Evolutionary conservation across 495 filamentous ascomycete species (phyloP), one percentile per base, ranked within the genome.

Genomic region (Penicillium coprophilum): DNA sequence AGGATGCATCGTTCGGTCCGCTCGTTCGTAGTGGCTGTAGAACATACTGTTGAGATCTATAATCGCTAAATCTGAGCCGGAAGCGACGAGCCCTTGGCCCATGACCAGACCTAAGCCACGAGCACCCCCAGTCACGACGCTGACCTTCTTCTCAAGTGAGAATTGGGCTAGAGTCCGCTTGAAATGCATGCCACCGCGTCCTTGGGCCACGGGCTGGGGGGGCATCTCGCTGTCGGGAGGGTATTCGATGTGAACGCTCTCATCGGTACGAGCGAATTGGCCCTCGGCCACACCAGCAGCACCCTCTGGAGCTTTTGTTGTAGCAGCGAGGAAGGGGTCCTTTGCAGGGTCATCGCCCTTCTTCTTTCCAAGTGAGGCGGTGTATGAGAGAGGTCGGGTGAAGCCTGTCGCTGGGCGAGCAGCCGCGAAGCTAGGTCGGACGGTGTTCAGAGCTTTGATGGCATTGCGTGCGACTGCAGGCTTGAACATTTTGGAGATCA

Each of bases 1-100:
- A 75, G 59, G 24, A 56, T 17, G 9, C 8, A 3, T 15, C 13
- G 8, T 28, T 13, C 1, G 20, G 6, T 10, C 15, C n/a, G 20
- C 10, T 8, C 7, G 38, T 19, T 19, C 7, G 4, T 23, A 34
- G 17, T 34, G n/a, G 21, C 6, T 20, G 21, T 47, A 5, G 21
- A 10, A 82, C 87, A 46, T 74, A 95, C 91, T 87, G 71, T 96
- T 96, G 70, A 96, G 69, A 73, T 97, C 92, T 15, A 96, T 89
- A 75, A 97, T 88, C 8, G 92, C 93, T 58, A 96, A 79, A 70
- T 96, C 88, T 8, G 90, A 90, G 30, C 93, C 93, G 53, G 87
- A 91, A 12, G 87, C 83, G 27, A 96, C 87, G 60, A 95, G 82
- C 5, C 86, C 92, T 69, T 96, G 91, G 34, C 84, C 87, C 92